These are phyloP conservation scores for Haematococcus sp. DNA, from an alignment of 139 green algal genomes.

Conservation along the genomic window DNA sequence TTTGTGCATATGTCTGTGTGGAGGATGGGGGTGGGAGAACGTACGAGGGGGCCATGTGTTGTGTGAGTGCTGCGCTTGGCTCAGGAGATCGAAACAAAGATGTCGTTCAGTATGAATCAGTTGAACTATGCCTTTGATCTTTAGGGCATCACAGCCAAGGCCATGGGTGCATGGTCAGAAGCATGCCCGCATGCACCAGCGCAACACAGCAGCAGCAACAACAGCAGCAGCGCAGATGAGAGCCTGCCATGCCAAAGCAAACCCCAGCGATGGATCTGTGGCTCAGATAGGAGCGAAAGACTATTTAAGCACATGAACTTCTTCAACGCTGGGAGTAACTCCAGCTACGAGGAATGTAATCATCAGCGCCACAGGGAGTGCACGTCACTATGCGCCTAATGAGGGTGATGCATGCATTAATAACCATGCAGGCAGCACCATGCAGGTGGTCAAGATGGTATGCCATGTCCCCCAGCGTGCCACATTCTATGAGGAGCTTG, in stretches of 20 bases:
- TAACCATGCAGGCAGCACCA: too few relatives aligned
- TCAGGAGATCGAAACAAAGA: background rate
- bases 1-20: too few relatives aligned
- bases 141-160: background rate
- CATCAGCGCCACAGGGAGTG: conserved; percentile 24
- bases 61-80: background rate
- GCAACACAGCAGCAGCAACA: too few relatives aligned
- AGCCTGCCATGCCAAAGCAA: too few relatives aligned
- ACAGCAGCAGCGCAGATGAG: too few relatives aligned
- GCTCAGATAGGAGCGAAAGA: conserved; percentile 60
- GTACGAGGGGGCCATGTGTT: background rate
- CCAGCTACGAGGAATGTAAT: conserved; percentile 14
- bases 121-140: conserved; percentile 11
- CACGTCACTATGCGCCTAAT: background rate
- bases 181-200: too few relatives aligned
- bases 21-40: background rate
- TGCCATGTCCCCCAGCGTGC: too few relatives aligned
- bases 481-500: background rate
- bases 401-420: too few relatives aligned
- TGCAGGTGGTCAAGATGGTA: too few relatives aligned
- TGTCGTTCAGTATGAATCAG: conserved; percentile 1
- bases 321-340: conserved; percentile 13
- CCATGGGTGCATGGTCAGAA: background rate
- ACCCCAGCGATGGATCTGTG: background rate
- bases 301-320: conserved; percentile 21